phyloP scores from a whole-genome alignment of 306 rosid species.

The Prosopis cineraria region DNA sequence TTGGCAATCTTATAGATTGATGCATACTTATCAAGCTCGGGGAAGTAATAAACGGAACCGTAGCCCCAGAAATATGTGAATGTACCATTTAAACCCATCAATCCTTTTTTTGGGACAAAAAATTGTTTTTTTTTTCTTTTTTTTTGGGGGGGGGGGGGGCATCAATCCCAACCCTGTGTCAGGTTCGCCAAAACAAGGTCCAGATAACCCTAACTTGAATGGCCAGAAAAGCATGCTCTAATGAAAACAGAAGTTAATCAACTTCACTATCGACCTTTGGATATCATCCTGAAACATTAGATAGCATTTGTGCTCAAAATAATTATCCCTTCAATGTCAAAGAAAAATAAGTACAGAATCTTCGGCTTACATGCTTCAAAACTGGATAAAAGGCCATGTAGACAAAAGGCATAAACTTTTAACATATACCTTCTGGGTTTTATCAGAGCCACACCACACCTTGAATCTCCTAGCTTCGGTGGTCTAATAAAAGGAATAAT shows the following conservation, averaged over 20 bases:
- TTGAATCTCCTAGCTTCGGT: conserved; percentile 45
- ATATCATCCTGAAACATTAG: background rate
- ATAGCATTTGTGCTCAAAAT: background rate
- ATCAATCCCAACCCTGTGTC: conserved; percentile 11
- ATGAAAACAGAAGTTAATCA: background rate
- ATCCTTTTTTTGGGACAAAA: too few relatives aligned
- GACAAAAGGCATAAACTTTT: background rate
- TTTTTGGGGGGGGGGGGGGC: too few relatives aligned
- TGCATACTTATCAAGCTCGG: background rate
- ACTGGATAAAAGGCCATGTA: background rate
- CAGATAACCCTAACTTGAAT: conserved; percentile 17
- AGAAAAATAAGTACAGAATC: background rate
- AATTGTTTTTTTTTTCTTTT: too few relatives aligned
- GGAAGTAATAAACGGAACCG: background rate
- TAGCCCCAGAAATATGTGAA: conserved; percentile 21
- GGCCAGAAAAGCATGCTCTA: background rate
- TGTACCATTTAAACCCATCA: too few relatives aligned
- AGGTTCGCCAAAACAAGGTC: conserved; percentile 16
- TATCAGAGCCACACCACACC: conserved; percentile 59
- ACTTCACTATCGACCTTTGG: background rate
- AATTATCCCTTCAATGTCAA: background rate
- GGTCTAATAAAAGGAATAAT: conserved; percentile 30
- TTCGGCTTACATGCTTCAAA: background rate
- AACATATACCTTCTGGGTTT: conserved; percentile 54
- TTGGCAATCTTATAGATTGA: background rate